Evolutionary conservation across 192 early-diverging fungal species (phyloP), one percentile per base, ranked within the genome.

Genomic region (Linnemannia hyalina): DNA sequence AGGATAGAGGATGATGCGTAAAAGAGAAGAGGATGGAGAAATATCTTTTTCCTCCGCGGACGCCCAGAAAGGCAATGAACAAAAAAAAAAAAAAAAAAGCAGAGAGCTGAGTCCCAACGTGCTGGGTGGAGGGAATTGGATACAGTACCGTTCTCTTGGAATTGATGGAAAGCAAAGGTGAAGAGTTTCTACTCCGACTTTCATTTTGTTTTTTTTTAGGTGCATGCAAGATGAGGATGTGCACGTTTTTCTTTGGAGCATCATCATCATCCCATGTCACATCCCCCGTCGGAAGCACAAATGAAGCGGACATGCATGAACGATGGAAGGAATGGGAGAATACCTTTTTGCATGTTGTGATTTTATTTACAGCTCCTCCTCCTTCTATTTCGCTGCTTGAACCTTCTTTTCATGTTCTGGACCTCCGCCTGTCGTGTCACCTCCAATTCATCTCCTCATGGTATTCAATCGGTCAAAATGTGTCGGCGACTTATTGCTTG

Each of bases 1-100:
- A 32, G n/a, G 29, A 65, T 29, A 32, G 26, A n/a, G 6, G 3
- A 65, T 65, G 55, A 26, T 57, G n/a, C 8, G 55, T 57, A 6
- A 1, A 60, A 60, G 9, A 60, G 8, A 10, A 60, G 57, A 60
- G n/a, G 8, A 60, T n/a, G 10, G 5, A 22, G 18, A 55, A 1
- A 9, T 60, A 55, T n/a, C 57, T 9, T 60, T 60, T 26, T 65
- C 60, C 60, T 65, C 60, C 60, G 60, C 60, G 60, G 60, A 65
- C 60, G 16, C 60, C 60, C n/a, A 65, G 60, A 65, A 65, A 65
- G 60, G 60, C 11, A 65, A 65, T 4, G n/a, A 65, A 32, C 9
- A 60, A 10, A n/a, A 3, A 57, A 65, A 65, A 0, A 9, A 65
- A 32, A 0, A 60, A 10, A n/a, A 3, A 57, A 57, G 22, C 4